Base-by-base conservation (phyloP, 2,329 filamentous ascomycete genomes). In the Phymatotrichopsis omnivora region DNA sequence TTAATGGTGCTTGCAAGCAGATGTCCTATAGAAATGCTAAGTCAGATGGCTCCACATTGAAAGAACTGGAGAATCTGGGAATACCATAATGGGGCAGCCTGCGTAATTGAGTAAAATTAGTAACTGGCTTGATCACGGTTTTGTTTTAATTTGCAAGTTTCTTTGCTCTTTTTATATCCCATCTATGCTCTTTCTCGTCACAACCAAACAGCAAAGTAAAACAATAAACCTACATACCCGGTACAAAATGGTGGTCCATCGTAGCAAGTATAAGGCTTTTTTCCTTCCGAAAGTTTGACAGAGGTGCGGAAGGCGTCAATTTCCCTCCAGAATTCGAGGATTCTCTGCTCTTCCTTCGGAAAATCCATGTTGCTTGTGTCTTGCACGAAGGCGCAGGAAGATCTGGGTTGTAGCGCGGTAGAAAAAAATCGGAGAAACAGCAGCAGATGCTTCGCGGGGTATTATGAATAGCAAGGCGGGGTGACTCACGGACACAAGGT, bases 1-100 rank as follows among this genome's bases (percentile, higher is more conserved):
- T 96, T 95, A 68, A 95, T 94, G 38, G 87, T 95, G 16, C 85
- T 93, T 28, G 89, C 83, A 56, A 93, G 72, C 42, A 93, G 68
- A 65, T 93, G 85, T 46, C 80, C 76, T 59, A 82, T 80, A 63
- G n/a, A n/a, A n/a, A n/a, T n/a, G n/a, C n/a, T n/a, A n/a, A n/a
- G n/a, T n/a, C n/a, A n/a, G n/a, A n/a, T n/a, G n/a, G n/a, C n/a
- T n/a, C n/a, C n/a, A n/a, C n/a, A n/a, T n/a, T n/a, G n/a, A n/a
- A n/a, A n/a, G n/a, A n/a, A n/a, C n/a, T n/a, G n/a, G n/a, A n/a
- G n/a, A n/a, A n/a, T n/a, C n/a, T n/a, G n/a, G n/a, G n/a, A 2
- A 68, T 69, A 32, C 73, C 72, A 43, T 80, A 80, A 57, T 80
- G 77, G 51, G 74, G 74, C 14, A 77, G 63, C 47, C 74, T 54